Percentiles rank a stretch among this genome's conserved stretches.
phyloP scores from a whole-genome alignment of 2,329 filamentous ascomycete genomes.

The Talaromyces sp. region DNA sequence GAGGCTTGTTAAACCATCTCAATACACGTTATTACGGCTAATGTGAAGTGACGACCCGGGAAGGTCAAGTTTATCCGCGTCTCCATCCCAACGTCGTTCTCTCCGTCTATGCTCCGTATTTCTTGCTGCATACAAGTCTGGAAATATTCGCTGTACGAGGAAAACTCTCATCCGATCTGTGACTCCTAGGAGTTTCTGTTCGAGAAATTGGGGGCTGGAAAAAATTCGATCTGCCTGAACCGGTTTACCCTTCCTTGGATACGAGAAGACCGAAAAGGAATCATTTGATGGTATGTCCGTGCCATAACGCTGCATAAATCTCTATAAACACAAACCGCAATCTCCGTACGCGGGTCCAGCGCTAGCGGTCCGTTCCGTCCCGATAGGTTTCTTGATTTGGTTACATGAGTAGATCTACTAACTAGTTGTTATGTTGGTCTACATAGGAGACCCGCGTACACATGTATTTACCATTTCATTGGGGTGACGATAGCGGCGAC shows the following conservation, averaged over 20 bases:
- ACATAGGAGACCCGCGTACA: neutral
- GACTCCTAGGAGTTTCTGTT: neutral
- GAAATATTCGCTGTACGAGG: neutral
- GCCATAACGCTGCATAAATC: no score
- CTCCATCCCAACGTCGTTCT: no score
- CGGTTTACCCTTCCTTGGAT: neutral
- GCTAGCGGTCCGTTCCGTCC: neutral
- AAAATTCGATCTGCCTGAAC: neutral
- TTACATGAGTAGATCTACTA: neutral
- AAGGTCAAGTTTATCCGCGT: no score
- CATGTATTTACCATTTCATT: neutral
- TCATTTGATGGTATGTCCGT: neutral
- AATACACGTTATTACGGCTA: neutral
- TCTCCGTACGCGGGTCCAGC: neutral
- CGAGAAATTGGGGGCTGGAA: neutral
- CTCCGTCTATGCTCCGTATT: no score
- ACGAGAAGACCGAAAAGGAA: neutral
- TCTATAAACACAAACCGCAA: neutral
- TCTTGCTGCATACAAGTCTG: no score
- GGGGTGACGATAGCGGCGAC: no score
- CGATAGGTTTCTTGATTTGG: neutral
- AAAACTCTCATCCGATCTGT: neutral
- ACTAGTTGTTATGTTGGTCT: neutral
- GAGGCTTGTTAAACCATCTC: neutral
- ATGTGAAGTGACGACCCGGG: neutral